phyloP scores from a whole-genome alignment of 2,329 filamentous ascomycete genomes.

The Plectosphaerella sp. region DNA sequence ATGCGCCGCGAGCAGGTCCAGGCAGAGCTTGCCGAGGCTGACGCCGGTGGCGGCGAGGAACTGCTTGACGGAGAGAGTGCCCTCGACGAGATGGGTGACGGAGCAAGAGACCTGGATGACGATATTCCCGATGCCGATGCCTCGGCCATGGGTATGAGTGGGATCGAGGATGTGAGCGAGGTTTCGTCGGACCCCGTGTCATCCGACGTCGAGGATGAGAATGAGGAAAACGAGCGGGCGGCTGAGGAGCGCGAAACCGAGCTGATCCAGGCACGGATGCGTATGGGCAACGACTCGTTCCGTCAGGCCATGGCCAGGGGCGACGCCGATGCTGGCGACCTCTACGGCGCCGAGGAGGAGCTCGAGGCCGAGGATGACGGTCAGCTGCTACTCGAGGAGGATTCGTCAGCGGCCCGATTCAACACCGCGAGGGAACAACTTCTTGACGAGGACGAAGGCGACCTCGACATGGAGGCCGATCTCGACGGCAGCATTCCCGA shows the following conservation, averaged over 20 bases:
- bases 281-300: constrained; percentile 57
- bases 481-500: constrained; percentile 69
- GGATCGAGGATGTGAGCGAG: constrained; percentile 4
- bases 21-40: constrained; percentile 70
- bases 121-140: constrained; percentile 66
- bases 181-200: constrained; percentile 12
- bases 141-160: constrained; percentile 42
- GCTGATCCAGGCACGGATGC: constrained; percentile 45
- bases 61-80: constrained; percentile 35
- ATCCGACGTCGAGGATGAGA: constrained; percentile 33
- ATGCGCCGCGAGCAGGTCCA: constrained; percentile 66
- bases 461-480: constrained; percentile 62
- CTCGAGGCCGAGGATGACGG: constrained; percentile 50
- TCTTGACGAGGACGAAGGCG: constrained; percentile 20
- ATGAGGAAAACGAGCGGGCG: constrained; percentile 30
- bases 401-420: constrained; percentile 33
- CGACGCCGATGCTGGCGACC: constrained; percentile 39
- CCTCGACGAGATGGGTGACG: constrained; percentile 47
- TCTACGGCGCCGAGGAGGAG: constrained; percentile 51
- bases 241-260: constrained; percentile 41
- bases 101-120: constrained; percentile 60
- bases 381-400: constrained; percentile 61
- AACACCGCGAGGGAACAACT: constrained; percentile 17
- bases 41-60: constrained; percentile 35
- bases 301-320: constrained; percentile 53